These are phyloP conservation scores for Sugiyamaella neomexicana DNA, from an alignment of 1,139 yeast species.

Conservation along the genomic window DNA sequence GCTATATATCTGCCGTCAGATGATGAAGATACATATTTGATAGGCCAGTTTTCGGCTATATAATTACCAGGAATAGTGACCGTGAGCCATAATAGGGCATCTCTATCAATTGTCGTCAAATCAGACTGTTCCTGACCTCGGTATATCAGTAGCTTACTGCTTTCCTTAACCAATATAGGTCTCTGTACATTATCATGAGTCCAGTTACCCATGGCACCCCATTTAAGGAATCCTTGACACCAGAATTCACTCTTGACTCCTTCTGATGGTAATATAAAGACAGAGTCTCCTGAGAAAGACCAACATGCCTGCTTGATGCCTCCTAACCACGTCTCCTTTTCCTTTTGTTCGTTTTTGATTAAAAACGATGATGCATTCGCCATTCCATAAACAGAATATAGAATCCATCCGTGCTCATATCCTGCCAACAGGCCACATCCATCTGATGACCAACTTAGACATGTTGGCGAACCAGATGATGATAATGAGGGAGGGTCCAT, in stretches of 20 bases:
- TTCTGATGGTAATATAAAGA: constrained; percentile 32
- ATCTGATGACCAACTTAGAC: constrained; percentile 40
- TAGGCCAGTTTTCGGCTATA: constrained; percentile 46
- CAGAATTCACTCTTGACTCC: constrained; percentile 25
- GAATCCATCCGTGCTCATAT: constrained; percentile 42
- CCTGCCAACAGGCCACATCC: constrained; percentile 42
- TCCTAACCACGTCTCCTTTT: constrained; percentile 37
- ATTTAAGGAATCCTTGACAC: constrained; percentile 36
- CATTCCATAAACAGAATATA: constrained; percentile 43
- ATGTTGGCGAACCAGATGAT: constrained; percentile 35
- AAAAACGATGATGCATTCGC: constrained; percentile 38
- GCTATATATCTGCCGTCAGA: constrained; percentile 47
- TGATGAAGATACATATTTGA: constrained; percentile 41
- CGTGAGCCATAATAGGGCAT: constrained; percentile 43
- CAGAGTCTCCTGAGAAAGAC: constrained; percentile 38
- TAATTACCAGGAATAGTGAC: constrained; percentile 44
- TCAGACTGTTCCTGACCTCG: constrained; percentile 44
- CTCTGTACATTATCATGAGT: constrained; percentile 36
- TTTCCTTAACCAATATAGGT: constrained; percentile 42
- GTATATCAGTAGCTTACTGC: constrained; percentile 40
- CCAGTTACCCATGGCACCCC: constrained; percentile 39
- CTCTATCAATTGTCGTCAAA: constrained; percentile 42
- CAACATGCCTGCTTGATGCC: constrained; percentile 38
- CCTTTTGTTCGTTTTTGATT: constrained; percentile 31
- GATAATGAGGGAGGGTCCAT: constrained; percentile 36